Base-by-base conservation (phyloP, 345 rosid species). In the Eucalyptus curtisii region DNA sequence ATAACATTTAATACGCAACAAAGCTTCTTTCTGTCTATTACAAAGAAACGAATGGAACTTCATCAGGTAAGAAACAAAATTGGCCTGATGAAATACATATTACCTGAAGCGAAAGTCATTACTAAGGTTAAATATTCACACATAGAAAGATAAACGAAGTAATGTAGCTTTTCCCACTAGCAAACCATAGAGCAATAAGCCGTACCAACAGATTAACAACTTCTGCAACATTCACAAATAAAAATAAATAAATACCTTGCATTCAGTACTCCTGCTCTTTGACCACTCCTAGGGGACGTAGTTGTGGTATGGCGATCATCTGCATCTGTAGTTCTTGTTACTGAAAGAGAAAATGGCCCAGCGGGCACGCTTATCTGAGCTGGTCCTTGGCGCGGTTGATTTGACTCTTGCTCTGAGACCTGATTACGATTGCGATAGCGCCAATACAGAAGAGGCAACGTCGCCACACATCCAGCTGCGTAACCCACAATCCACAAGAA, bases 401-500 rank as follows among this genome's bases (percentile, higher is more conserved):
- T 90, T 79, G 97, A 85, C 30, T 96, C 98, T 88, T 96, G 97
- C 40, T 95, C 99, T 52, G 92, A 88, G 33, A 84, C 93, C 90
- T 93, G 98, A 87, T 94, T 95, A 8, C 96, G 97, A 87, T 95
- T 94, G 87, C 91, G 92, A 88, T 94, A 98, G 86, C 98, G 99
- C 98, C 98, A 97, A 91, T 94, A 98, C 68, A 97, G 93, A 90
- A 97, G 95, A 47, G 99, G 99, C 40, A 98, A 95, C 7, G 97
- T 95, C 16, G 98, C 97, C 88, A 95, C 89, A 90, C 99, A 98
- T 85, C 99, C 99, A 87, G 94, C 90, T 31, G 98, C 96, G 91
- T 98, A 98, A 89, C 98, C 99, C 50, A 98, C 95, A 79, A 98
- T 94, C 99, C 99, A 98, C 50, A 91, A 94, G 68, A 94, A 93